Evolutionary conservation across 345 rosid species (phyloP), one percentile per base, ranked within the genome.

Genomic region (Alliaria petiolata): DNA sequence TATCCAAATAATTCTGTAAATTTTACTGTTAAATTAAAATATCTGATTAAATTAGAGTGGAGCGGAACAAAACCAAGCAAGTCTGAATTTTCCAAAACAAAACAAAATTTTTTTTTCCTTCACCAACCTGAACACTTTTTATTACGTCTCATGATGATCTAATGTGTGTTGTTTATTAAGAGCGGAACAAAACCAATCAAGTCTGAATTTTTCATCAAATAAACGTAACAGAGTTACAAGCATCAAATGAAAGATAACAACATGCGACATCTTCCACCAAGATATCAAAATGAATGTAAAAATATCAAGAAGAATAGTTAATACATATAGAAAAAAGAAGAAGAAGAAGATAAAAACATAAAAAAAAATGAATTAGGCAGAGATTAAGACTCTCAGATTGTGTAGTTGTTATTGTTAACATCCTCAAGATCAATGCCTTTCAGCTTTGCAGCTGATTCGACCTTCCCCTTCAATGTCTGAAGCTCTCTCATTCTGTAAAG

Each of bases 401-500:
- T 76, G 58, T 73, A 46, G 74, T 1, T 74, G 74, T 44, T 72
- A 78, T 11, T 62, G 78, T 85, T 83, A 49, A 54, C 75, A 75
- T 81, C 83, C 1, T 82, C 82, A 57, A 83, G 57, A 66, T 83
- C 84, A 54, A 36, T 13, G 0, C 84, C 87, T 44, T 81, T 78
- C 19, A 80, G 70, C 81, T 72, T 82, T 76, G 84, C 86, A 58
- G 68, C 54, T 43, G 84, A 82, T 65, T 85, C 87, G 4, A 83
- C 83, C 66, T 69, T 82, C 20, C 89, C 86, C 62, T 83, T 85
- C 55, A 81, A 67, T 26, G 86, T 79, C 49, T 76, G 81, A 77
- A 84, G 77, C 79, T 83, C 87, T 71, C 85, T 85, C 80, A 83
- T 39, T 65, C 85, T 82, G 64, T 69, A 73, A 31, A 22, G n/a